Base-by-base conservation (phyloP, 1,284 basidiomycete genomes). In the Leccinum pachyderme region DNA sequence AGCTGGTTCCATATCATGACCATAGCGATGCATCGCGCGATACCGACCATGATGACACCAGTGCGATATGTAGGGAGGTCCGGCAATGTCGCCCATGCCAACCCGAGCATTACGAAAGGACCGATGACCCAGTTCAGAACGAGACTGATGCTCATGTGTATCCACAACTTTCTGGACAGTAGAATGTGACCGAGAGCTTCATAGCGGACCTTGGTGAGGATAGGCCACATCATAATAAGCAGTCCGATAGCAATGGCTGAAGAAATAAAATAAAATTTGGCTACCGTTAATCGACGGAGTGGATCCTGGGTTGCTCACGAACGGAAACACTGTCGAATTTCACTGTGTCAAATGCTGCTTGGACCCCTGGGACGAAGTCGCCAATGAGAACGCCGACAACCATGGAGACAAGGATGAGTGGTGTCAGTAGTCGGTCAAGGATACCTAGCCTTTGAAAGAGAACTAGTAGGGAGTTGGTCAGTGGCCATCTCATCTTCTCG, bases 151-250 rank as follows among this genome's bases (percentile, higher is more conserved):
- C 70, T 73, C 58, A 94, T 76, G 59, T 95, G 91, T 12, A 77
- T 72, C 87, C 89, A 93, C 13, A 63, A 48, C 15, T 61, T 63
- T 6, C 75, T 70, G 0, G 81, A 80, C 2, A 72, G 66, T 60
- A 92, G 82, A 35, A 93, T 72, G 7, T 66, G 58, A 0, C 85
- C 83, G 4, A 94, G 77, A 0, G 77, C 71, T 68, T 93, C 91
- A 67, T 91, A 94, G 65, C 89, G 85, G 9, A 93, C 87, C 73
- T 89, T 89, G 43, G 87, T 84, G 48, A 87, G 79, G 43, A 89
- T 83, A 2, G 92, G 93, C 87, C 90, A 94, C 88, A 95, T 95
- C 93, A 95, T 95, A 52, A 93, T 76, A 25, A 94, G 81, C 55
- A 90, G 81, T 2, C 89, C 90, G 39, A 91, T 76, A 1, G 85